Evolutionary conservation across 768 basidiomycete species (phyloP).

Genomic region (Rhodotorula paludigena): DNA sequence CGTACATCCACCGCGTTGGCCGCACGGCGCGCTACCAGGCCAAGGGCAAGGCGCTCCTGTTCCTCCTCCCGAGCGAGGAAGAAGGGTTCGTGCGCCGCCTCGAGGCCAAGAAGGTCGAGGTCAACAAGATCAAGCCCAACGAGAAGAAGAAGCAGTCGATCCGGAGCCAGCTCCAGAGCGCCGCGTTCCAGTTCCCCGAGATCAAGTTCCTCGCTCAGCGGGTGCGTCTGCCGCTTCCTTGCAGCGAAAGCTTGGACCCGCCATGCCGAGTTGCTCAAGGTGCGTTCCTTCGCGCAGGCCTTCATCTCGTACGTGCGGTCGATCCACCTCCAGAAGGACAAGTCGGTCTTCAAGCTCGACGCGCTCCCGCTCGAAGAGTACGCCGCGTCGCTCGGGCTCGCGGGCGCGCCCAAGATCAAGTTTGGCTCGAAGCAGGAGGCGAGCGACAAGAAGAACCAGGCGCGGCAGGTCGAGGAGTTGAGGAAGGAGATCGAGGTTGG

Average conservation of each 20-base stretch:
- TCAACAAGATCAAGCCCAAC: conserved; percentile 74
- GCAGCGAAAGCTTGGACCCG: too few relatives aligned
- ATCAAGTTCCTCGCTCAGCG: conserved; percentile 94
- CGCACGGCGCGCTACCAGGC: conserved; percentile 90
- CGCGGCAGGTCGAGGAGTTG: conserved; percentile 48
- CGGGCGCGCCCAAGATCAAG: conserved; percentile 93
- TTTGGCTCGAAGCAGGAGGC: conserved; percentile 63
- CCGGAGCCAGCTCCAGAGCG: conserved; percentile 80
- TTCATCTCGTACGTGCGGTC: conserved; percentile 95
- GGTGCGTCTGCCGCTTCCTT: conserved; percentile 52
- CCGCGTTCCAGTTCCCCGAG: conserved; percentile 91
- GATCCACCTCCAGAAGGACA: conserved; percentile 87
- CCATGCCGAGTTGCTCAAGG: too few relatives aligned
- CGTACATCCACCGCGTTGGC: conserved; percentile 94
- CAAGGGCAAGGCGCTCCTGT: conserved; percentile 74
- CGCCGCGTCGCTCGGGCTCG: conserved; percentile 83
- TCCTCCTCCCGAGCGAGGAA: conserved; percentile 85
- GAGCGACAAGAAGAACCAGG: conserved; percentile 71
- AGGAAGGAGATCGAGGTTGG: conserved; percentile 38
- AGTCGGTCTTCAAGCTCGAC: conserved; percentile 78
- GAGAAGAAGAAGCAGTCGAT: conserved; percentile 74
- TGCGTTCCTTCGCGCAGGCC: too few relatives aligned
- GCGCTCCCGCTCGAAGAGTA: conserved; percentile 76
- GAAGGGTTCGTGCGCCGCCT: conserved; percentile 76
- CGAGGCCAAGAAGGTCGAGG: conserved; percentile 64